Base-by-base conservation (phyloP, 192 early-diverging fungal species). In the Oehlia diaphana region DNA sequence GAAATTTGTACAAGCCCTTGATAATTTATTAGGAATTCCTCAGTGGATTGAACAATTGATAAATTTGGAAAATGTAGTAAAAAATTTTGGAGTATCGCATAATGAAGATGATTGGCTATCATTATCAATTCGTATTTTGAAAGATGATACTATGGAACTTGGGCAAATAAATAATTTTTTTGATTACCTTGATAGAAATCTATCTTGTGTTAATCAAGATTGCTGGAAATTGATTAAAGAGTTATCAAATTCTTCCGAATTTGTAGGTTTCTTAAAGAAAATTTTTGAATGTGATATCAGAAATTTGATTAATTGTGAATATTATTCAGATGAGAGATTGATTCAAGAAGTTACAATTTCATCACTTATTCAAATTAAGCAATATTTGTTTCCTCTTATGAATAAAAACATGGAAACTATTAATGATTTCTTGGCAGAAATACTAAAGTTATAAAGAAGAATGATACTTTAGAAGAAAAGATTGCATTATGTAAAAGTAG, bases 281-380 rank as follows among this genome's bases (percentile, higher is more conserved):
- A 21, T 76, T 50, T 35, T 26, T 10, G 62, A 74, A 26, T 28
- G 67, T 53, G 79, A 74, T 62, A 42, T 66, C 4, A 75, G 63
- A 31, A 80, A 80, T 73, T 23, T 73, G 12, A 80, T 80, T 67
- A 75, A 80, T 58, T 62, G 42, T 33, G 72, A 76, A 19, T 73
- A 76, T 47, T 33, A 49, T 35, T 53, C 58, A 28, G 62, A 80
- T 76, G 79, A 80, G 13, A 33, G 63, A 33, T 80, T 77, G 23
- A 77, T 67, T n/a, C 76, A 68, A 67, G 62, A 65, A 31, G 72
- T 67, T 31, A 63, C 23, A 10, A 44, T 80, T 12, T 42, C 62
- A 19, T 65, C 79, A 14, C 26, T 66, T 16, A 66, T 80, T 65
- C 42, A 80, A 80, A 64, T 80, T 28, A 66, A 65, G 3, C 79